Evolutionary conservation across 2,329 filamentous ascomycete genomes (phyloP).

Genomic region (Ilyonectria sp.): DNA sequence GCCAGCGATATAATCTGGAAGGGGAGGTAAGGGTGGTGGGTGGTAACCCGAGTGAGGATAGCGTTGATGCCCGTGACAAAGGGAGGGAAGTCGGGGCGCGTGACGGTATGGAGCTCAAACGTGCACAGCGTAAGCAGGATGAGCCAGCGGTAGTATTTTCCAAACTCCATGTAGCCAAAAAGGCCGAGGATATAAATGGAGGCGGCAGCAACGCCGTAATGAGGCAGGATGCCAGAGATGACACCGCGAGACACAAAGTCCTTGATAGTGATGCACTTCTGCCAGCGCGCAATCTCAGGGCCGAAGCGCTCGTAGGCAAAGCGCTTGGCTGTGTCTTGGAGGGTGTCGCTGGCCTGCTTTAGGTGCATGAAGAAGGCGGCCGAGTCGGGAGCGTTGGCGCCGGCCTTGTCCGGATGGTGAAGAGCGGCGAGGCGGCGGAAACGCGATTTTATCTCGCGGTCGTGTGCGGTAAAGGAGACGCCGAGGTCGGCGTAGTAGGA

Average conservation of each 20-base stretch:
- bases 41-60: slow-evolving; percentile 55
- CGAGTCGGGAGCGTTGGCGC: slow-evolving; percentile 52
- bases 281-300: slow-evolving; percentile 77
- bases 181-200: slow-evolving; percentile 74
- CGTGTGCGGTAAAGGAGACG: slow-evolving; percentile 77
- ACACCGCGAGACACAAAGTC: slow-evolving; percentile 81
- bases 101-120: slow-evolving; percentile 71
- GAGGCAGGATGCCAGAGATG: slow-evolving; percentile 70
- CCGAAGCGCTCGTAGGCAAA: slow-evolving; percentile 95
- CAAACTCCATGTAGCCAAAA: slow-evolving; percentile 78
- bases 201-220: slow-evolving; percentile 72
- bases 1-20: slow-evolving; percentile 87
- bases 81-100: slow-evolving; percentile 66
- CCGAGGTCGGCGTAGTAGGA: slow-evolving; percentile 87
- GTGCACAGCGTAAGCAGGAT: slow-evolving; percentile 67
- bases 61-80: slow-evolving; percentile 64
- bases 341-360: slow-evolving; percentile 86
- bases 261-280: slow-evolving; percentile 75
- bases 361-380: slow-evolving; percentile 81
- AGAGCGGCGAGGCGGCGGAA: slow-evolving; percentile 83
- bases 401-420: slow-evolving; percentile 89
- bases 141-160: slow-evolving; percentile 77
- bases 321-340: slow-evolving; percentile 81
- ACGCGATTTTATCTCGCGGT: slow-evolving; percentile 84
- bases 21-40: slow-evolving; percentile 79